Evolutionary conservation across 257 asterid genomes (phyloP), one percentile per base, ranked within the genome.

Genomic region (Avicennia marina): DNA sequence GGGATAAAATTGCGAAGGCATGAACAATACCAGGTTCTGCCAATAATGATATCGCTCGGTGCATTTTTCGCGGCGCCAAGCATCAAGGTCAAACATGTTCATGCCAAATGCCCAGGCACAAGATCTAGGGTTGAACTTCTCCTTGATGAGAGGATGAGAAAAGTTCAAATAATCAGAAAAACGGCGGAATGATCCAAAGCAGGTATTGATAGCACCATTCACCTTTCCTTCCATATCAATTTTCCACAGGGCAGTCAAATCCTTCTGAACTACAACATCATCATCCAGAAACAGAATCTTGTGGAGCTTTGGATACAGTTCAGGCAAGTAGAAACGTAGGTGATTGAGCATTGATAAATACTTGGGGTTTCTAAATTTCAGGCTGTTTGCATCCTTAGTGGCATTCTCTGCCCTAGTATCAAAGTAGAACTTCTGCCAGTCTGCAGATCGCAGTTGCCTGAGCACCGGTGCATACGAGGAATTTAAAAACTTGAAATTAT

Each of bases 51-150:
- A 90, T 52, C 80, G 82, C 17, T 90, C 90, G 0, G 98, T 90
- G 65, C 76, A 77, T 75, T 75, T 77, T 63, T 84, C 90, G 27
- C 58, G 80, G 65, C 96, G 80, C 98, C 98, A 90, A 60, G 87
- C 90, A 63, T 90, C 95, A 47, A 90, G 94, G 73, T 86, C 98
- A 71, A 90, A 87, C 54, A 90, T 70, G 62, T 90, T 87, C 96
- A 90, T 82, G 67, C 98, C 98, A 67, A 82, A 90, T 25, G 98
- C 95, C 98, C 98, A 90, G n/a, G 95, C 98, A 69, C 98, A 90
- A 11, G 89, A 83, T 72, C 80, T 74, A n/a, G 96, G 85, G 58
- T 72, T 82, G 63, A 90, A 90, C 82, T 80, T 90, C 75, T 75
- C 86, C 80, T 60, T 76, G 54, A 90, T 78, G 60, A 78, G 85